A percentile compares a stretch with the other conserved stretches of the same genome.
These are phyloP conservation scores for Sherardia arvensis DNA, from an alignment of 257 asterid species.

Conservation along the genomic window DNA sequence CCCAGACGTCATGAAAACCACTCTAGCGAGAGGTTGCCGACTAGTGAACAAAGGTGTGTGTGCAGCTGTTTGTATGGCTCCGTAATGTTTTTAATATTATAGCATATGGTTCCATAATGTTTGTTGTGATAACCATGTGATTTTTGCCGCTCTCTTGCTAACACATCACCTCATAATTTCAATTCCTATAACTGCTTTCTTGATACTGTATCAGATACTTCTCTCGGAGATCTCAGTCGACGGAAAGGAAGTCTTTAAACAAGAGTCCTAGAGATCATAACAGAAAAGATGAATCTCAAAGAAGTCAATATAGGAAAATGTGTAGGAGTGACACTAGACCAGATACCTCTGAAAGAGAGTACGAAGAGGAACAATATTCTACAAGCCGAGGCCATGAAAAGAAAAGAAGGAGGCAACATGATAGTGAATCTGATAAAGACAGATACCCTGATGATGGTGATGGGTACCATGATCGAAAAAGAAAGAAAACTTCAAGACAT, in stretches of 20 bases:
- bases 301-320: conserved; percentile 19
- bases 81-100: neutral
- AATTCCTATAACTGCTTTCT: neutral
- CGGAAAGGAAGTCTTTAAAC: conserved; percentile 27
- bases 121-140: neutral
- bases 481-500: neutral
- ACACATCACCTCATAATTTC: neutral
- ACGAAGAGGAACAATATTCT: conserved; percentile 18
- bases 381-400: conserved; percentile 20
- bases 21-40: conserved; percentile 24
- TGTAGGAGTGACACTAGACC: conserved; percentile 19
- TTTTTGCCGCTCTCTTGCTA: neutral
- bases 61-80: neutral
- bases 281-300: conserved; percentile 26
- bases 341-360: conserved; percentile 24
- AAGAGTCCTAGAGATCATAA: conserved; percentile 36
- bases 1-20: conserved; percentile 22
- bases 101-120: neutral
- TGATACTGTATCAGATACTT: conserved; percentile 26
- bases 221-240: conserved; percentile 41
- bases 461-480: conserved; percentile 10
- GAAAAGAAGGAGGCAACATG: conserved; percentile 19
- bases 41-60: conserved; percentile 40
- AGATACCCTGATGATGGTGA: conserved; percentile 20
- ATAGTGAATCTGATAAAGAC: conserved; percentile 31